These are phyloP conservation scores for Aureobasidium sp. DNA, from an alignment of 2,329 filamentous ascomycete species.

Conservation along the genomic window DNA sequence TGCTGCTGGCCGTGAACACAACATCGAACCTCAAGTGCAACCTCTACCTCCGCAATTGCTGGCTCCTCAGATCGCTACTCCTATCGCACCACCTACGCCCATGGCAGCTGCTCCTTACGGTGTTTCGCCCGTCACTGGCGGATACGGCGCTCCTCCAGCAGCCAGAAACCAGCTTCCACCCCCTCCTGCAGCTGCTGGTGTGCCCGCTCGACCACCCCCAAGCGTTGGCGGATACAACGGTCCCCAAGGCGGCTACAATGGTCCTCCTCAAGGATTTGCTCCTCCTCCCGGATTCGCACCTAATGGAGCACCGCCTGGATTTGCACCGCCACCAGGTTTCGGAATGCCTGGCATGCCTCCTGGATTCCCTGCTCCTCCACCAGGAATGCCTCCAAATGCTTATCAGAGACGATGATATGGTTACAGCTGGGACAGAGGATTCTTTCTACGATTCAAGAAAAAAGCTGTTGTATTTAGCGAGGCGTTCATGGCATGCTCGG, in stretches of 20 bases:
- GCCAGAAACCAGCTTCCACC: slow-evolving; percentile 48
- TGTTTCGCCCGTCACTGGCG: slow-evolving; percentile 17
- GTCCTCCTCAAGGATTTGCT: slow-evolving; percentile 38
- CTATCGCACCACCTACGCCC: slow-evolving; percentile 35
- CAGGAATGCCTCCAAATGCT: slow-evolving; percentile 17
- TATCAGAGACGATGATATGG: slow-evolving; percentile 16
- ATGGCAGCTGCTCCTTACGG: slow-evolving; percentile 26
- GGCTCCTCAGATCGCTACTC: slow-evolving; percentile 37
- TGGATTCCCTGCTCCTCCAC: slow-evolving; percentile 34
- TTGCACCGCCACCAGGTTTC: slow-evolving; percentile 31
- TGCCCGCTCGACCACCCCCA: slow-evolving; percentile 64
- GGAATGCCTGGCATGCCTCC: slow-evolving; percentile 36
- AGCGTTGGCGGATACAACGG: slow-evolving; percentile 62
- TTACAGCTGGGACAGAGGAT: not conserved
- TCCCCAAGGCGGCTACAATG: slow-evolving; percentile 44
- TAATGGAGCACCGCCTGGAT: slow-evolving; percentile 32
- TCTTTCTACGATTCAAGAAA: not conserved
- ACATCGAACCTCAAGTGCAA: slow-evolving; percentile 75
- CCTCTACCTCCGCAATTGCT: slow-evolving; percentile 69
- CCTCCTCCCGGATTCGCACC: slow-evolving; percentile 33
- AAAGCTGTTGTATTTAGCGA: slow-evolving; percentile 14
- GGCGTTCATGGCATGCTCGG: slow-evolving; percentile 16
- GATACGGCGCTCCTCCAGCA: slow-evolving; percentile 19
- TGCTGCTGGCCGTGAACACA: slow-evolving; percentile 86
- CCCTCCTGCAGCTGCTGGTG: slow-evolving; percentile 51